These are phyloP conservation scores for Volutella citrinella DNA, from an alignment of 2,329 filamentous ascomycete genomes.

Conservation along the genomic window DNA sequence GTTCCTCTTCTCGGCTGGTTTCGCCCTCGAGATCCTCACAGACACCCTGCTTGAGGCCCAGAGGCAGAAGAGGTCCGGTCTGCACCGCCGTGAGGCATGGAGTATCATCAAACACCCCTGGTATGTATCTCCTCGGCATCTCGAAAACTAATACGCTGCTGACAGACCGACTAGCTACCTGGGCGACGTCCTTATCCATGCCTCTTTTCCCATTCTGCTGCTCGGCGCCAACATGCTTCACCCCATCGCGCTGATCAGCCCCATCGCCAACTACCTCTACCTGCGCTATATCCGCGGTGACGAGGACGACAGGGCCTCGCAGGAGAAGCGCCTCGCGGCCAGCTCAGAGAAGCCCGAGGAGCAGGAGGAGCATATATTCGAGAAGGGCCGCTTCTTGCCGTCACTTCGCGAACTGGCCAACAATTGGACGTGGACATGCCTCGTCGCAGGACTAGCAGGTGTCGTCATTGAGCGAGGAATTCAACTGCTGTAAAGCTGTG, in stretches of 20 bases:
- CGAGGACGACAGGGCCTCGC: not conserved
- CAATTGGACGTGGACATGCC: not conserved
- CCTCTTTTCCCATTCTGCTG: constrained; percentile 3
- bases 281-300: constrained; percentile 3
- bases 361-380: constrained; percentile 1
- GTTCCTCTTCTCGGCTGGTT: constrained; percentile 3
- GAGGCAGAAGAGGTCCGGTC: not conserved
- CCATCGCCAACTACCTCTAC: constrained; percentile 4
- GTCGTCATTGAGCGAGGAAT: not conserved
- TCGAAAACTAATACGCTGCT: not conserved
- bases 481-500: too few species aligned
- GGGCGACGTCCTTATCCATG: constrained; percentile 3
- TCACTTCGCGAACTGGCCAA: not conserved
- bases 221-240: constrained; percentile 2
- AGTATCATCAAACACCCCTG: constrained; percentile 4
- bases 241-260: constrained; percentile 2
- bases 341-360: not conserved
- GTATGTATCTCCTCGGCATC: not conserved
- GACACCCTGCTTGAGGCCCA: constrained; percentile 2
- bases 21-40: constrained; percentile 1
- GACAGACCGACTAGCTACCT: constrained; percentile 1
- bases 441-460: not conserved
- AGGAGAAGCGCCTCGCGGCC: not conserved
- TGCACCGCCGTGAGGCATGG: constrained; percentile 3
- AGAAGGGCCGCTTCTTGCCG: not conserved